Evolutionary conservation across 2,329 filamentous ascomycete genomes (phyloP), one percentile per base, ranked within the genome.

Genomic region (Calcarisporium arbuscula): DNA sequence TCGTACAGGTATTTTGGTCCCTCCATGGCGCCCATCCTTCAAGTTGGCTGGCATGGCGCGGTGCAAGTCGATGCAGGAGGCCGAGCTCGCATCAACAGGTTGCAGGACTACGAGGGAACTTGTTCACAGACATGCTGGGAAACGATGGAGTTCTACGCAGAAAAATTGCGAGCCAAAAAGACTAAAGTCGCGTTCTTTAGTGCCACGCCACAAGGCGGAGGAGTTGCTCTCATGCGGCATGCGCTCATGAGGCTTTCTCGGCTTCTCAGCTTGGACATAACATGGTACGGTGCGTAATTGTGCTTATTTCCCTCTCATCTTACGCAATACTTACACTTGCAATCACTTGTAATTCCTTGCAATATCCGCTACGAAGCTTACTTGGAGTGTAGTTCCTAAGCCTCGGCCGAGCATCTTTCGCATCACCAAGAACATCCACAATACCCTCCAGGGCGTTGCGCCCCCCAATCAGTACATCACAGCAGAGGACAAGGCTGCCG

Each of bases 351-450:
- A n/a, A n/a, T n/a, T n/a, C n/a, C n/a, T n/a, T n/a, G n/a, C n/a
- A n/a, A n/a, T n/a, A n/a, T n/a, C n/a, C n/a, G n/a, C n/a, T n/a
- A n/a, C n/a, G n/a, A n/a, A n/a, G n/a, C n/a, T n/a, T n/a, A n/a
- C n/a, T n/a, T n/a, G n/a, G n/a, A n/a, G n/a, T n/a, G n/a, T n/a
- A 70, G 85, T 90, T 2, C 85, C 85, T 6, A 87, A 86, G 55
- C 84, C 85, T 16, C 79, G 82, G 32, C 83, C 83, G 4, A 80
- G 82, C 12, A 78, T 90, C 9, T 92, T 92, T 59, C 72, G 84
- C 32, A 82, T 86, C 57, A 92, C 85, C 46, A 92, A 92, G 62
- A 88, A 82, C 45, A 83, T 88, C 48, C 85, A 92, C 72, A 92
- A 92, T 59, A 89, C 90, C 44, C 75, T 92, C 4, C 85, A 92